Base-by-base conservation (phyloP, 176 grass and related monocot genomes). In the Hsuehochloa calcarea region DNA sequence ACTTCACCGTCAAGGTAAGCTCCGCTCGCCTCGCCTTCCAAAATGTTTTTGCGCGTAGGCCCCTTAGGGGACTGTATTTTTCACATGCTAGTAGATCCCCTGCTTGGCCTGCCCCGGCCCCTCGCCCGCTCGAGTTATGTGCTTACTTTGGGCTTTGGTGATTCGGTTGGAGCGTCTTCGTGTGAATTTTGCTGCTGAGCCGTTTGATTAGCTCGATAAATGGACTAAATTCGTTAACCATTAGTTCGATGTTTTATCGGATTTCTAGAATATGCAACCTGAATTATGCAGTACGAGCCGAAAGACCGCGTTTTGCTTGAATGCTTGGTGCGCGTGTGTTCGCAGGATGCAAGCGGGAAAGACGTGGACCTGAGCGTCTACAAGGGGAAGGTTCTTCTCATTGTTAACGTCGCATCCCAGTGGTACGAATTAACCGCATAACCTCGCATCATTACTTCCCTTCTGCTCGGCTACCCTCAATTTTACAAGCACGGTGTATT, bases 321-420 rank as follows among this genome's bases (percentile, higher is more conserved):
- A n/a, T n/a, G n/a, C n/a, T n/a, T n/a, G 11, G 15, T 79, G 26
- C 25, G 70, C 23, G 25, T 82, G 44, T 39, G 11, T 16, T 38
- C 27, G 47, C 81, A 99, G 96, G 96, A 99, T 91, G 81, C 93
- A 4, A 99, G 81, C 37, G 96, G 93, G 4, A 92, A 94, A 40
- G 96, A 96, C 45, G 85, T 96, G 40, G 90, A 96, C 66, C 96
- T 99, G n/a, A 92, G 93, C 90, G 84, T 65, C 77, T 96, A 99
- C 90, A 99, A 96, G 88, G 91, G 90, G 51, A 96, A 96, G 79
- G 96, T 89, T 88, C 80, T 99, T 44, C 91, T 96, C 64, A 92
- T 96, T 16, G 96, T 99, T 27, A 96, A 96, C 78, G 96, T 96
- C 16, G 96, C 96, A 45, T 99, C 96, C 11, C 93, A 96, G 69